Evolutionary conservation across 2,329 filamentous ascomycete species (phyloP).

Genomic region (Alternaria tenuissima): DNA sequence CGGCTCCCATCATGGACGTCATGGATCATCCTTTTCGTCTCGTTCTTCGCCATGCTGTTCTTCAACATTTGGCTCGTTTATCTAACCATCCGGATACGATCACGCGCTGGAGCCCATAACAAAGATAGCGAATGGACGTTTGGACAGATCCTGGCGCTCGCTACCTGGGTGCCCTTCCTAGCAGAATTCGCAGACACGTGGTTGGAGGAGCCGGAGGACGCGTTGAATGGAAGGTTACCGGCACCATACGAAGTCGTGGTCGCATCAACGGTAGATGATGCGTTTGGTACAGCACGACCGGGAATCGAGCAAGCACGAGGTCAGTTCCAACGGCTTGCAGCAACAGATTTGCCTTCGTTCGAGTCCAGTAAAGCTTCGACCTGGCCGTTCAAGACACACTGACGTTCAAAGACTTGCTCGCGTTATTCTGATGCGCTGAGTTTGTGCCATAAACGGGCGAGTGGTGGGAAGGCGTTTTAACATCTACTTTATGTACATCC

Average conservation of each 20-base stretch:
- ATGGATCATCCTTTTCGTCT: neutral
- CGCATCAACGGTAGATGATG: neutral
- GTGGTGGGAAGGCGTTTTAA: neutral
- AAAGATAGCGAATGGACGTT: slow-evolving; percentile 1
- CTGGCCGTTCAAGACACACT: no score
- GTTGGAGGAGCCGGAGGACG: neutral
- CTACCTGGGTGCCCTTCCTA: neutral
- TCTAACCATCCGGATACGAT: neutral
- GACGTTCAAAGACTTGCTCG: no score
- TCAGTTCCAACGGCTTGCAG: neutral
- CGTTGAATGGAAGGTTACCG: neutral
- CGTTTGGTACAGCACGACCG: neutral
- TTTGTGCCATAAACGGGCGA: neutral
- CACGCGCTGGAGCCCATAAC: neutral
- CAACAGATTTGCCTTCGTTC: no score
- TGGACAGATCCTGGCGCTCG: neutral
- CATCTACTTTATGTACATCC: no score
- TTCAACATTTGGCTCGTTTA: neutral
- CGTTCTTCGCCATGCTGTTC: neutral
- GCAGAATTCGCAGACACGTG: neutral
- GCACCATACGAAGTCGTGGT: slow-evolving; percentile 1
- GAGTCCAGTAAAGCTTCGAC: no score
- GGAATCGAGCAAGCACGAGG: neutral
- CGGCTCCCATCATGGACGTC: neutral
- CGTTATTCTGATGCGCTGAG: no score